phyloP scores from a whole-genome alignment of 371 early-diverging fungal genomes.

The Haplosporangium sp. region DNA sequence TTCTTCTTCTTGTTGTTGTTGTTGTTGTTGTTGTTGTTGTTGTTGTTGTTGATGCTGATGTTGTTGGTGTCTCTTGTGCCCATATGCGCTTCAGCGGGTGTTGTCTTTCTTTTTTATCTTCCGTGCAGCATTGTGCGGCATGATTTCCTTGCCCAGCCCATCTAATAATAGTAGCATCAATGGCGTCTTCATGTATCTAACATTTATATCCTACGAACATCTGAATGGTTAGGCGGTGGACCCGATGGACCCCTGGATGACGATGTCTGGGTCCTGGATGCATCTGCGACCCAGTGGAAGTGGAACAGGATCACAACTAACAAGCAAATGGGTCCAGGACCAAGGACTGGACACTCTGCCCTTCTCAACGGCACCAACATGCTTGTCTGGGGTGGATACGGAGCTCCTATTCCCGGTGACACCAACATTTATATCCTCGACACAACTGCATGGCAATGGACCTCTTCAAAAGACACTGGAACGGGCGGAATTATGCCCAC shows the following conservation, averaged over 20 bases:
- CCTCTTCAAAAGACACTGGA: constrained; percentile 15
- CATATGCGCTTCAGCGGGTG: too few species aligned
- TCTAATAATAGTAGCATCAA: too few species aligned
- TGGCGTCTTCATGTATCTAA: too few species aligned
- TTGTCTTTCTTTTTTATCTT: too few species aligned
- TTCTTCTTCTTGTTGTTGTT: too few species aligned
- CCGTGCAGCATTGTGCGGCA: too few species aligned
- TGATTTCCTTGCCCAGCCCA: too few species aligned
- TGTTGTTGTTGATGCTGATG: too few species aligned
- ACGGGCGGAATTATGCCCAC: not conserved
- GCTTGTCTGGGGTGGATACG: constrained; percentile 54
- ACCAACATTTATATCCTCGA: constrained; percentile 43
- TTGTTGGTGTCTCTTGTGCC: too few species aligned
- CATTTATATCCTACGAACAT: too few species aligned
- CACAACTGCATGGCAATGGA: constrained; percentile 42
- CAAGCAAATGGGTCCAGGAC: constrained; percentile 40
- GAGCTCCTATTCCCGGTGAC: constrained; percentile 20
- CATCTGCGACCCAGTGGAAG: constrained; percentile 22
- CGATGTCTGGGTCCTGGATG: constrained; percentile 48
- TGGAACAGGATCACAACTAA: constrained; percentile 48
- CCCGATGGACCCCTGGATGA: constrained; percentile 37
- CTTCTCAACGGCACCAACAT: constrained; percentile 52
- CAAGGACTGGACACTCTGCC: constrained; percentile 46
- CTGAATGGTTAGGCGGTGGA: constrained; percentile 32
- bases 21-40: too few species aligned